phyloP scores from a whole-genome alignment of 352 stramenopile species.

The Globisporangium takayamanum region DNA sequence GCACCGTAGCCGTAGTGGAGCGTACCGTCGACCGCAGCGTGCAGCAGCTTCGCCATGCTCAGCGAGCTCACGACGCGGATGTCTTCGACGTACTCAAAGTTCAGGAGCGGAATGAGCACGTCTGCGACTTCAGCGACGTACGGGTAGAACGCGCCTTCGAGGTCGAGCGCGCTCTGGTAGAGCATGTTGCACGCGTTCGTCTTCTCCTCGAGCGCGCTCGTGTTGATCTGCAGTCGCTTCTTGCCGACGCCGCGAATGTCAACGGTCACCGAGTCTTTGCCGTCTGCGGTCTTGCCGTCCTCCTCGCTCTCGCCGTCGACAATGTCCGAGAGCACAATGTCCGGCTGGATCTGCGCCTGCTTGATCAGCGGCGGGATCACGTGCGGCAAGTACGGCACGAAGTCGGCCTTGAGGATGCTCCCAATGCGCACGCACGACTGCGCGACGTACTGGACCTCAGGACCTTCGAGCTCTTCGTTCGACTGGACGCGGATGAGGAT shows the following conservation, averaged over 20 bases:
- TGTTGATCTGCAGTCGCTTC: conserved; percentile 86
- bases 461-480: conserved; percentile 60
- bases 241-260: conserved; percentile 75
- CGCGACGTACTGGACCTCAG: conserved; percentile 82
- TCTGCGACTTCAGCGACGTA: conserved; percentile 75
- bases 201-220: conserved; percentile 81
- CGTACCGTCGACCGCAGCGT: conserved; percentile 63
- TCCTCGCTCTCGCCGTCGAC: conserved; percentile 47
- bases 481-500: conserved; percentile 73
- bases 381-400: conserved; percentile 80
- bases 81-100: conserved; percentile 83
- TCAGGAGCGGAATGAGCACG: conserved; percentile 71
- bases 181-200: conserved; percentile 86
- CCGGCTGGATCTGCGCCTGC: conserved; percentile 73
- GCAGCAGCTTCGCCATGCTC: conserved; percentile 68
- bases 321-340: conserved; percentile 76
- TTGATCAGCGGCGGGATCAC: conserved; percentile 78
- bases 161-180: conserved; percentile 79
- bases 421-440: conserved; percentile 84
- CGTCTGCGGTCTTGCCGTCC: conserved; percentile 46
- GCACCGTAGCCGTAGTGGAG: conserved; percentile 56
- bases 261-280: conserved; percentile 68
- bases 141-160: conserved; percentile 76
- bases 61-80: conserved; percentile 76
- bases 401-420: conserved; percentile 82